Evolutionary conservation across 2,329 filamentous ascomycete genomes (phyloP).

Genomic region (Fusarium mexicanum): DNA sequence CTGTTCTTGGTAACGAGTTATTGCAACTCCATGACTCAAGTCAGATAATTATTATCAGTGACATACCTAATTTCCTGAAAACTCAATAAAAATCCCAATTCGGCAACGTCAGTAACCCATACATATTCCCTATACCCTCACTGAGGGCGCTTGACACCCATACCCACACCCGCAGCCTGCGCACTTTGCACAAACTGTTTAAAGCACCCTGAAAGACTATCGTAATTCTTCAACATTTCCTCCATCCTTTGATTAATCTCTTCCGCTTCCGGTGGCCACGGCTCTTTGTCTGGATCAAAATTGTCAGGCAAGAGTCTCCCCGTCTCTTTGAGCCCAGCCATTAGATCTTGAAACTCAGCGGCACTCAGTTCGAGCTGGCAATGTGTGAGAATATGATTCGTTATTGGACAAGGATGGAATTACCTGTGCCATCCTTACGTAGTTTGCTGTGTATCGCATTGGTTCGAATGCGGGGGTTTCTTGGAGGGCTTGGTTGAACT

Average conservation of each 20-base stretch:
- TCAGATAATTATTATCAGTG: too few species aligned
- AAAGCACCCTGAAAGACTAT: not conserved
- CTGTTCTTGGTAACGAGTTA: not conserved
- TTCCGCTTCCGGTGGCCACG: slow-evolving; percentile 11
- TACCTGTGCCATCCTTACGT: slow-evolving; percentile 1
- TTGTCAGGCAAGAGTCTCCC: not conserved
- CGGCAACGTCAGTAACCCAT: not conserved
- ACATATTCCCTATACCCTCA: not conserved
- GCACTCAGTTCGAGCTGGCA: not conserved
- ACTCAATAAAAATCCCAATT: too few species aligned
- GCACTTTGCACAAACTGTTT: slow-evolving; percentile 16
- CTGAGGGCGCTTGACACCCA: not conserved
- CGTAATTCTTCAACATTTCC: not conserved
- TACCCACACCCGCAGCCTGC: not conserved
- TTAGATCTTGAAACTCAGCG: not conserved
- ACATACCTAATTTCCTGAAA: too few species aligned
- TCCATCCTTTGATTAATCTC: not conserved
- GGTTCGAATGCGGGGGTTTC: slow-evolving; percentile 1
- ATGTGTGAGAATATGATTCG: not conserved
- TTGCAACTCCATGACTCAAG: too few species aligned
- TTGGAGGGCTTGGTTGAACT: not conserved
- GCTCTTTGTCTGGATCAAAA: not conserved
- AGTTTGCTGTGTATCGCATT: slow-evolving; percentile 13
- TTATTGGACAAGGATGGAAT: too few species aligned
- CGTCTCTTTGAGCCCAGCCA: not conserved